phyloP scores from a whole-genome alignment of 2,329 filamentous ascomycete genomes.

The Ceratocystis lukuohia region DNA sequence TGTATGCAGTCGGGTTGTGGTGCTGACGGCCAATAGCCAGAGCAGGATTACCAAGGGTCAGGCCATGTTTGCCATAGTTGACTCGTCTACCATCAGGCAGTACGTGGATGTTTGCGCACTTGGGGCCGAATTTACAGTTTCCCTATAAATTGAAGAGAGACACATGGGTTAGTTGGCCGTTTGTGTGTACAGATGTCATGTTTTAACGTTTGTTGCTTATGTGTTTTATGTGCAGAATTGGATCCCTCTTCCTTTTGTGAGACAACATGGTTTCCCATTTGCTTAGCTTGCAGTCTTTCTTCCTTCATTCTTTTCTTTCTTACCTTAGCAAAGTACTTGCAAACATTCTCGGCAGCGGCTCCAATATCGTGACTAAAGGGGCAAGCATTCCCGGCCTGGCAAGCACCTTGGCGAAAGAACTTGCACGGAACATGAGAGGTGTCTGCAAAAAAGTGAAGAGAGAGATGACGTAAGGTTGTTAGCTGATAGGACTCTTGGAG shows the following conservation, averaged over 20 bases:
- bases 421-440: slow-evolving; percentile 98
- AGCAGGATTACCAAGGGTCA: slow-evolving; percentile 45
- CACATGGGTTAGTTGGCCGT: not conserved
- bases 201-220: no score
- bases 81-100: slow-evolving; percentile 86
- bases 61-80: slow-evolving; percentile 62
- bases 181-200: not conserved
- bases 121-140: slow-evolving; percentile 97
- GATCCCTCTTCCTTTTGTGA: not conserved
- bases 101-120: slow-evolving; percentile 93
- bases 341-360: slow-evolving; percentile 70
- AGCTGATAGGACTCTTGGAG: not conserved
- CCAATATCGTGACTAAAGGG: slow-evolving; percentile 92
- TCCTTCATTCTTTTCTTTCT: slow-evolving; percentile 1
- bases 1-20: slow-evolving; percentile 29
- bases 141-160: slow-evolving; percentile 41
- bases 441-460: slow-evolving; percentile 42
- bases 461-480: not conserved
- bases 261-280: not conserved
- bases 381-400: slow-evolving; percentile 89
- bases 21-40: slow-evolving; percentile 40
- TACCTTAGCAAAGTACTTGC: slow-evolving; percentile 99
- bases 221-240: not conserved
- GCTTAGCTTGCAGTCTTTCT: not conserved
- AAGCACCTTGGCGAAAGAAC: slow-evolving; percentile 93